A percentile compares a stretch with the other conserved stretches of the same genome.
These are phyloP conservation scores for Ziziphus jujuba DNA, from an alignment of 306 rosid genomes.

Conservation along the genomic window DNA sequence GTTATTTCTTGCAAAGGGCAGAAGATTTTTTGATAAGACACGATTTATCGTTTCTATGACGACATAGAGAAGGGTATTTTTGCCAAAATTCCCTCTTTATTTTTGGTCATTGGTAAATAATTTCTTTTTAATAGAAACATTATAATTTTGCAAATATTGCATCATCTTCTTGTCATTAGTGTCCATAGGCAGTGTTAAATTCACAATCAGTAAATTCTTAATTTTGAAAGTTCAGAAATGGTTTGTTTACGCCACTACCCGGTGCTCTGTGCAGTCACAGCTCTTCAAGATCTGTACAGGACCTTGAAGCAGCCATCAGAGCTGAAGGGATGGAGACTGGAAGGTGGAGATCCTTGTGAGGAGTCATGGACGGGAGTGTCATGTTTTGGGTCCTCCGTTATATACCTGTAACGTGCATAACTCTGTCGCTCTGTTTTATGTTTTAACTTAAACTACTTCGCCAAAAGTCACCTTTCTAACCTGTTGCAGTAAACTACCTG, in stretches of 20 bases:
- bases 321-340: conserved; percentile 65
- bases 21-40: no score
- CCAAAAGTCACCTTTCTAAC: conserved; percentile 15
- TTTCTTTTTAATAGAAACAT: no score
- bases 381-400: conserved; percentile 73
- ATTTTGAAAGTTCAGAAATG: no score
- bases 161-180: no score
- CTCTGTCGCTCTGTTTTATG: conserved; percentile 4
- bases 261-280: conserved; percentile 45
- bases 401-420: conserved; percentile 60
- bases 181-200: no score
- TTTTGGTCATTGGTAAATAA: no score
- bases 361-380: conserved; percentile 87
- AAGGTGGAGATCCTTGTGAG: conserved; percentile 76
- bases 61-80: no score
- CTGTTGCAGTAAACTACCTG: conserved; percentile 63
- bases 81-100: no score
- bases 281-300: conserved; percentile 63
- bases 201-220: no score
- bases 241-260: neutral
- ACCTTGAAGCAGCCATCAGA: conserved; percentile 51
- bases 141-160: no score
- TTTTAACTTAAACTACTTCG: conserved; percentile 5
- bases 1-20: no score
- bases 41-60: no score